These are phyloP conservation scores for Stephania cephalantha DNA, from an alignment of 164 flowering plant species.

Conservation along the genomic window DNA sequence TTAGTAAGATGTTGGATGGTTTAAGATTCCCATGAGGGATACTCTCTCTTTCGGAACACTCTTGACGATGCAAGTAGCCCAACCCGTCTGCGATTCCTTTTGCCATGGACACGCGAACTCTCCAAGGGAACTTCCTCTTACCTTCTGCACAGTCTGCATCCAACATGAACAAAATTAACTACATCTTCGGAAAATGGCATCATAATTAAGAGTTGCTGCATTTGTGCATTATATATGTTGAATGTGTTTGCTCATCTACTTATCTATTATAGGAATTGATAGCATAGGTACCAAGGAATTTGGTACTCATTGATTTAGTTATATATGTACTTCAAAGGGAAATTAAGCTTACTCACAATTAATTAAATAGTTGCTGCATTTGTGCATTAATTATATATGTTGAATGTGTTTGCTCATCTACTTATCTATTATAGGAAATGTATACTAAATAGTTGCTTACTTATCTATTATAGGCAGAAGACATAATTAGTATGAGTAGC, in stretches of 20 bases:
- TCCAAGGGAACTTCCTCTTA: constrained; percentile 48
- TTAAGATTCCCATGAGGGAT: constrained; percentile 59
- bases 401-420: not conserved
- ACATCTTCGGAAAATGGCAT: not conserved
- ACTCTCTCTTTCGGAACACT: constrained; percentile 8
- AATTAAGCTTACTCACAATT: not conserved
- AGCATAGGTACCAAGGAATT: no score
- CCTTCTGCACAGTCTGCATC: constrained; percentile 41
- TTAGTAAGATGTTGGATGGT: constrained; percentile 49
- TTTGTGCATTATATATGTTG: no score
- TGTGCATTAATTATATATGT: not conserved
- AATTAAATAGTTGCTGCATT: not conserved
- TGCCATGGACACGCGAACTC: constrained; percentile 40
- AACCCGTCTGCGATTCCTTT: constrained; percentile 46
- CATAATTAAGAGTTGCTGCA: no score
- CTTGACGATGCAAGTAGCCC: constrained; percentile 33
- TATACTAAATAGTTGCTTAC: not conserved
- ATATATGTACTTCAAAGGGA: not conserved
- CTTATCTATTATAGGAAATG: not conserved
- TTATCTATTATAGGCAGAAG: not conserved
- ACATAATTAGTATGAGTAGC: not conserved
- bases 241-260: no score
- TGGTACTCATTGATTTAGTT: no score
- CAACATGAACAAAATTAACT: not conserved
- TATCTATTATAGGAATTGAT: no score